A percentile compares a stretch with the other conserved stretches of the same genome.
phyloP scores from a whole-genome alignment of 495 filamentous ascomycete genomes.

The Beverwykella pulmonaria region DNA sequence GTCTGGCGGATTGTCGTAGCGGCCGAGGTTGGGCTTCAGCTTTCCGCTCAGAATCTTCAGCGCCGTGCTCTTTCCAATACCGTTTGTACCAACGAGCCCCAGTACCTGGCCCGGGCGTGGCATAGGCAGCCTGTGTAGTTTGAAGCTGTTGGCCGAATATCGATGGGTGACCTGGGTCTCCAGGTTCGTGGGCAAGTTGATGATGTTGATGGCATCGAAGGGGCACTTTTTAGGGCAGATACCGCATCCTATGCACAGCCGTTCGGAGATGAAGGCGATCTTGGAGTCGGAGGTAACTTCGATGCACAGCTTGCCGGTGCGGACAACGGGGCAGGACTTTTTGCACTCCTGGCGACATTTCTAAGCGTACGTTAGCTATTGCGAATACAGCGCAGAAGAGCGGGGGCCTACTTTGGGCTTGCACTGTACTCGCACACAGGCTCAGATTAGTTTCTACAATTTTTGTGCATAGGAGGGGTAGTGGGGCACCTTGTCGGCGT shows the following conservation, averaged over 20 bases:
- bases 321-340: conserved; percentile 96
- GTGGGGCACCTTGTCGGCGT: conserved; percentile 81
- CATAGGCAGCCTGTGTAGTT: conserved; percentile 93
- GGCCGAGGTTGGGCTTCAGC: conserved; percentile 93
- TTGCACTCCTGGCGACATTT: conserved; percentile 99
- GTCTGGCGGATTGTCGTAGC: conserved; percentile 94
- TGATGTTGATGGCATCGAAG: conserved; percentile 98
- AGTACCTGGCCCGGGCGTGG: conserved; percentile 95
- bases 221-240: conserved; percentile 99
- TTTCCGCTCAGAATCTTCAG: conserved; percentile 98
- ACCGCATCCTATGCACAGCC: conserved; percentile 94
- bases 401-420: conserved; percentile 79
- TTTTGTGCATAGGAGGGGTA: conserved; percentile 44
- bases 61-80: conserved; percentile 98
- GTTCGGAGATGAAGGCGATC: conserved; percentile 97
- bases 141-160: conserved; percentile 99
- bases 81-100: conserved; percentile 96
- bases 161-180: conserved; percentile 97
- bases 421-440: conserved; percentile 56
- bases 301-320: conserved; percentile 95
- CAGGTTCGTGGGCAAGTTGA: conserved; percentile 98
- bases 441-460: conserved; percentile 23
- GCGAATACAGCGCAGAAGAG: background rate
- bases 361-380: conserved; percentile 46
- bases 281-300: conserved; percentile 88